Evolutionary conservation across 2,329 filamentous ascomycete genomes (phyloP), one percentile per base, ranked within the genome.

Genomic region (Penicillium sp.): DNA sequence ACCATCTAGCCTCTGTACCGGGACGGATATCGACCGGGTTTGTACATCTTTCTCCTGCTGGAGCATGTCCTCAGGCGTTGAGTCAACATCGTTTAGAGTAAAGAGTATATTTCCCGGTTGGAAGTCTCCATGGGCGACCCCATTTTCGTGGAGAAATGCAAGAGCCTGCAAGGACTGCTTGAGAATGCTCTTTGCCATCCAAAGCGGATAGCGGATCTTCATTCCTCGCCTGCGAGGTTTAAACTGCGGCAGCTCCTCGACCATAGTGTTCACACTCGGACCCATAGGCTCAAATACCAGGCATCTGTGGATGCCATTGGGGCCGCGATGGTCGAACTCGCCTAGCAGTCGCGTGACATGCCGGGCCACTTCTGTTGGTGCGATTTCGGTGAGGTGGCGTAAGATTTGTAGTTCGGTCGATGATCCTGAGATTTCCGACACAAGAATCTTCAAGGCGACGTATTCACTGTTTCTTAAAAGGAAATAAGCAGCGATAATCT

Each of bases 241-340:
- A 40, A 63, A 62, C 48, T 62, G 57, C 47, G 60, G 62, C 55
- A 68, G 61, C 51, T 65, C 60, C 35, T 63, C 60, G 16, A 65
- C 62, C 53, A 67, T 62, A 16, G 51, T 59, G 56, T 62, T 61
- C 11, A 68, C 60, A 53, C 60, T 64, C 20, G 67, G 68, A n/a
- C 68, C 68, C 45, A 70, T 62, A 9, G 67, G 59, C 62, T 70
- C 63, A 52, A 68, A 63, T 46, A 70, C 67, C 26, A 73, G 62
- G 47, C 67, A 70, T 47, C 53, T 59, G 52, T 73, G 68, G 48
- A 57, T 33, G 16, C 70, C 69, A 64, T 72, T 73, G 5, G 68
- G 66, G 12, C 69, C 69, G 23, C 51, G 55, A 49, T 64, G 60
- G 20, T 63, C 52, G 28, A 58, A 71, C 26, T 63, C 55, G 56